Percentiles rank a stretch among this genome's conserved stretches.
phyloP scores from a whole-genome alignment of 441 rosid genomes.

The Pelargonium hybrid region DNA sequence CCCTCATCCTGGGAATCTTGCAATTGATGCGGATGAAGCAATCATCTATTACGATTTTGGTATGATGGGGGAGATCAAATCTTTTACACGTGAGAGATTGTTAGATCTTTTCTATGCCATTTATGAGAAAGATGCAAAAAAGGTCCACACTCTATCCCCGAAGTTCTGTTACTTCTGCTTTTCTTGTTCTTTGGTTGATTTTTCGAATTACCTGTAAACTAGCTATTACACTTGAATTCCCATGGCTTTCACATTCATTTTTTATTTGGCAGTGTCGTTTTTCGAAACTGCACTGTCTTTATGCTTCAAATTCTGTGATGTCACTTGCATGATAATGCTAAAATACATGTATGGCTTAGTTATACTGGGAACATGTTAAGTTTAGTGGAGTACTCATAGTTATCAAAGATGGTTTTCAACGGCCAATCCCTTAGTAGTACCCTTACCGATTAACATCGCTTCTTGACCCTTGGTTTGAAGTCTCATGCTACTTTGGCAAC shows the following conservation, averaged over 20 bases:
- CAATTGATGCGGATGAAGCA: slow-evolving; percentile 19
- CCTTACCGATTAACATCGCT: too few species aligned
- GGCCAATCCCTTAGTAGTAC: too few species aligned
- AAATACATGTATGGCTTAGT: neutral
- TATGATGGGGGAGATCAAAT: slow-evolving; percentile 28
- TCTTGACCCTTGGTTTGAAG: too few species aligned
- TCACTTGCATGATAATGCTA: neutral
- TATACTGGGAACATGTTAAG: neutral
- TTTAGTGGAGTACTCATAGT: too few species aligned
- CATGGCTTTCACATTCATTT: neutral
- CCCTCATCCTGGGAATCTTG: slow-evolving; percentile 25
- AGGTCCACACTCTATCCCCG: slow-evolving; percentile 6
- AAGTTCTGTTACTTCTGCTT: neutral
- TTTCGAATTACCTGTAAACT: too few species aligned
- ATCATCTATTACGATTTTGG: slow-evolving; percentile 24
- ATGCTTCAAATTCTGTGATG: neutral
- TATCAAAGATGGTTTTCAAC: too few species aligned
- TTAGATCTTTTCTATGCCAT: slow-evolving; percentile 23
- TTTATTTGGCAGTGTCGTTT: neutral
- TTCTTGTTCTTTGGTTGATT: too few species aligned
- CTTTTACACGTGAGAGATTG: slow-evolving; percentile 23
- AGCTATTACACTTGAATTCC: neutral
- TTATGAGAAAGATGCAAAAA: slow-evolving; percentile 24
- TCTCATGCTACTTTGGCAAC: too few species aligned
- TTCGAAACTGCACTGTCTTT: neutral